A percentile compares a stretch with the other conserved stretches of the same genome.
Evolutionary conservation across 2,329 filamentous ascomycete species (phyloP).

Genomic region (Colletotrichum sp.): DNA sequence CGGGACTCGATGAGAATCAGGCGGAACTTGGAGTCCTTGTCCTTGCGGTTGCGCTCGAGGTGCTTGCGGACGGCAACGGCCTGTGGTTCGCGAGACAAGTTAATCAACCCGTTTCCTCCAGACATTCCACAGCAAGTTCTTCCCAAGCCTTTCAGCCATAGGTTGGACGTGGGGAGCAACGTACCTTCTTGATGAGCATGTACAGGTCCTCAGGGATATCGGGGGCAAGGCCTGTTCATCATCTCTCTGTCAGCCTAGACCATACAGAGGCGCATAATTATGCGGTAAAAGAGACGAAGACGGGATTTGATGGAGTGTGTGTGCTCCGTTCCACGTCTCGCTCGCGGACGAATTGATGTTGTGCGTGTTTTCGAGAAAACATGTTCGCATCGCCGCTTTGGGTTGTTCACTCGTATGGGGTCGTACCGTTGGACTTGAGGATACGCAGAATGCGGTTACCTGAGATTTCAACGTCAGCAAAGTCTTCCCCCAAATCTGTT

Average conservation of each 20-base stretch:
- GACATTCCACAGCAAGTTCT: neutral
- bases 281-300: conserved; percentile 19
- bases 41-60: conserved; percentile 99
- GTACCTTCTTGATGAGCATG: conserved; percentile 99
- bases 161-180: neutral
- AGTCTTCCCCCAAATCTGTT: neutral
- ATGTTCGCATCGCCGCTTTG: conserved; percentile 4
- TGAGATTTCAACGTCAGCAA: conserved; percentile 48
- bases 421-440: conserved; percentile 95
- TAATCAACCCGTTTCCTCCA: neutral
- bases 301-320: neutral
- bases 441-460: conserved; percentile 99
- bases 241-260: conserved; percentile 95
- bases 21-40: conserved; percentile 99
- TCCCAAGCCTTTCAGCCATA: neutral
- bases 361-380: neutral
- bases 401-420: conserved; percentile 39
- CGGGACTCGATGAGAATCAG: conserved; percentile 99
- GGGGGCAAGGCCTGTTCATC: conserved; percentile 87
- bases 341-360: conserved; percentile 3
- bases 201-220: conserved; percentile 99
- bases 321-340: neutral
- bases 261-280: conserved; percentile 77
- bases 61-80: conserved; percentile 99
- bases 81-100: conserved; percentile 46